Evolutionary conservation across 2,329 filamentous ascomycete species (phyloP), one percentile per base, ranked within the genome.

Genomic region (Gaeumannomyces sp.): DNA sequence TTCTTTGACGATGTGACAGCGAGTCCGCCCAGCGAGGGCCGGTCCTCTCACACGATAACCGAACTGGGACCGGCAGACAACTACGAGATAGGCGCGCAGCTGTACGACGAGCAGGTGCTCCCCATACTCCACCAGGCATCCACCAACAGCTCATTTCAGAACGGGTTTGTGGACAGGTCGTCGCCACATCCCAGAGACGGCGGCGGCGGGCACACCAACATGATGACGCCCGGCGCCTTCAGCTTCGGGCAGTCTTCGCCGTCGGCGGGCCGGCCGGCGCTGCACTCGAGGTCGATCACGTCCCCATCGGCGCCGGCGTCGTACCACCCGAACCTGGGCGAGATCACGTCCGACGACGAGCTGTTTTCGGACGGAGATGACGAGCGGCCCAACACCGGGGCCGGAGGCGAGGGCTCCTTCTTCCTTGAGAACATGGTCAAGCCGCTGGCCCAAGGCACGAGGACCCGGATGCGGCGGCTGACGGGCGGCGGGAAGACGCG

Each of bases 41-140:
- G 83, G 3, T 88, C 87, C 0, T 87, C 86, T 1, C 80, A 82
- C 50, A 89, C 86, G 0, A 81, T 88, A 22, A 88, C 86, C 0
- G 86, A 88, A 72, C 90, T 88, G 68, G 81, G 85, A 0, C 84
- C 84, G 0, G 87, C 88, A 67, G 83, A 62, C 33, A 83, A 13
- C 87, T 88, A 60, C 58, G 90, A 95, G 69, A 88, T 88, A 1
- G 90, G 88, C 14, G 91, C 93, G 28, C 88, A 92, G 73, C 79
- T 97, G 0, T 97, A 98, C 75, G 93, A 97, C 71, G 92, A 97
- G 74, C 92, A 96, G 73, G 96, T 95, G 8, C 82, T 95, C 14
- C 94, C 94, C 0, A 96, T 97, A 63, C 79, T 97, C 7, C 90
- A 95, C 70, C 91, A 95, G 72, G 95, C 92, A 72, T 91, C 84